Evolutionary conservation across 495 filamentous ascomycete genomes (phyloP).

Genomic region (Hypoxylon cercidicola): DNA sequence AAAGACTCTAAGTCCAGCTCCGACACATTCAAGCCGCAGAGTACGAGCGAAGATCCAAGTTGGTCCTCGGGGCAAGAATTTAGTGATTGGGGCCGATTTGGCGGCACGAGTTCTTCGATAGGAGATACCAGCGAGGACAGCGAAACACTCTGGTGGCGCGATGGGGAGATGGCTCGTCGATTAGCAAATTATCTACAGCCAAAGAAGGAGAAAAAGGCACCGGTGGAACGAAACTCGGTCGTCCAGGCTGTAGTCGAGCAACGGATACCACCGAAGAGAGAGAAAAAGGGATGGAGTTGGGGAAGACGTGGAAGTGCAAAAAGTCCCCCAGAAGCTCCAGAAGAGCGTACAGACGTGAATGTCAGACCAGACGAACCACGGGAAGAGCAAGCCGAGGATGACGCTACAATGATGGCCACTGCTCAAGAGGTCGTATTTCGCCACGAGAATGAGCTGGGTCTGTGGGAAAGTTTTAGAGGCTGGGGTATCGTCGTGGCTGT

Average conservation of each 20-base stretch:
- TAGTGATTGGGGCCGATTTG: conserved; percentile 56
- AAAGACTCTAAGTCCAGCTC: conserved; percentile 39
- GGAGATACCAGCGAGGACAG: background rate
- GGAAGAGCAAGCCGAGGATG: conserved; percentile 20
- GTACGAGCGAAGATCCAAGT: conserved; percentile 27
- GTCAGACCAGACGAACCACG: conserved; percentile 1
- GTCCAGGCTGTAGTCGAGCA: conserved; percentile 47
- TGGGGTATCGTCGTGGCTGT: conserved; percentile 60
- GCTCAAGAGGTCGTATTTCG: conserved; percentile 64
- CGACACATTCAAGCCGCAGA: background rate
- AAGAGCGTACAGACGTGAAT: conserved; percentile 13
- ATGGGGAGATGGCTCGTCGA: conserved; percentile 59
- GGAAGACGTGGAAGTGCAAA: conserved; percentile 29
- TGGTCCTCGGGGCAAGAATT: conserved; percentile 43
- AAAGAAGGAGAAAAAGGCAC: conserved; percentile 35
- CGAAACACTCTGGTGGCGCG: conserved; percentile 53
- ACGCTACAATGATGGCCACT: conserved; percentile 52
- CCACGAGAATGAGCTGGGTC: conserved; percentile 62
- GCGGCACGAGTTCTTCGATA: conserved; percentile 6
- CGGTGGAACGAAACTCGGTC: conserved; percentile 24
- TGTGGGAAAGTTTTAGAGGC: conserved; percentile 62
- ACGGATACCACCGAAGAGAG: conserved; percentile 40
- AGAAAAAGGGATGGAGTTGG: conserved; percentile 45
- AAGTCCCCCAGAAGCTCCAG: conserved; percentile 6
- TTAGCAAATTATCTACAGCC: conserved; percentile 58